Base-by-base conservation (phyloP, 805 yeast genomes). In the Jamesozyma gamospora region DNA sequence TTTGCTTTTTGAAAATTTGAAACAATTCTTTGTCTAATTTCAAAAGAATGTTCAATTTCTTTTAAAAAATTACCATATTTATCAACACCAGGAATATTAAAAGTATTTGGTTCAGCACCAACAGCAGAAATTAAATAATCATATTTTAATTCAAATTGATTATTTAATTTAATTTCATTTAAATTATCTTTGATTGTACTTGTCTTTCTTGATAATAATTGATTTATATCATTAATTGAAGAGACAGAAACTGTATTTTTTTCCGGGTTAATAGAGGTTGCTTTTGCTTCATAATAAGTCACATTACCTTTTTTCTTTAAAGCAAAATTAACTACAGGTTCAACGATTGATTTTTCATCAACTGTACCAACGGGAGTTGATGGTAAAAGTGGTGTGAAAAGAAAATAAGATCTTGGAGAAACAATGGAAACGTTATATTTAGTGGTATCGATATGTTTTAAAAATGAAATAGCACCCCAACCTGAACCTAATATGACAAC, bases 291-390 rank as follows among this genome's bases (percentile, higher is more conserved):
- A 58, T 81, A 77, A 66, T 84, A 88, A 29, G 74, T 71, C 34
- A 81, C 86, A 52, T 82, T 85, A 56, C 86, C 90, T 32, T 79
- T 72, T 39, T 79, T 72, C 66, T 75, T 75, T 60, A 92, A 75
- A 43, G 95, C 86, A 55, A 88, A 81, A 43, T 82, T 72, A 53
- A 95, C 80, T 43, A 90, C 88, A 14, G 96, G 95, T 64, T 88
- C 96, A 71, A 86, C 82, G 57, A 88, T 87, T 25, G 96, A 87
- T 60, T 92, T 83, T 62, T 84, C 94, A 52, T 71, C 72, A 44
- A 86, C 82, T 19, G 95, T 84, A 45, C 96, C 96, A 28, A 94
- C 87, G 37, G 96, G 94, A 48, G 88, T 80, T 6, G 95, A 83
- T 35, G 96, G 96, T 54, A 88, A 70, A 58, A 88, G 68, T 16